Conservation (phyloP, 768 basidiomycete genomes). For the Phlebiopsis flavidoalba region DNA sequence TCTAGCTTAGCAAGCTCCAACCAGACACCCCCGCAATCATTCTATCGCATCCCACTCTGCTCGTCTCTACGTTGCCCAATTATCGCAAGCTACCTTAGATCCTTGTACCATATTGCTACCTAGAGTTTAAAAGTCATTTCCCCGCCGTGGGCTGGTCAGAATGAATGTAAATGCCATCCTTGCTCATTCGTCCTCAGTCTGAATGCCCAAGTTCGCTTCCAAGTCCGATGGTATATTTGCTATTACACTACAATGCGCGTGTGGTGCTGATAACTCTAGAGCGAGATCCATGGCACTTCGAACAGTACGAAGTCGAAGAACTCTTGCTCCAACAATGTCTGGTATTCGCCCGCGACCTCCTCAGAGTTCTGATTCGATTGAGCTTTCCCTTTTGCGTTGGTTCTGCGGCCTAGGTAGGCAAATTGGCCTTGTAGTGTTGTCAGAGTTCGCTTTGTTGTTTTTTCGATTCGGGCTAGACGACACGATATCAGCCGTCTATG, state of each 20-base stretch:
- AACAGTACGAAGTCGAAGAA: conserved; percentile 93
- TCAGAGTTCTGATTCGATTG: conserved; percentile 42
- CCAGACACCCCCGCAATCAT: conserved; percentile 7
- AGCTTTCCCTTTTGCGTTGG: conserved; percentile 32
- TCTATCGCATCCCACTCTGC: conserved; percentile 6
- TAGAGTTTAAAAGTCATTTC: conserved; percentile 10
- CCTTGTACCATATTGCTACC: conserved; percentile 12
- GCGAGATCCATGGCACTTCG: conserved; percentile 87
- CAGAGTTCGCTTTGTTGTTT: conserved; percentile 72
- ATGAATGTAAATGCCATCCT: background rate
- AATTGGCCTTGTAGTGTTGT: conserved; percentile 71
- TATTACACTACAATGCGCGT: conserved; percentile 1
- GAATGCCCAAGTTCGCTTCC: background rate
- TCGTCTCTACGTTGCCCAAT: conserved; percentile 7
- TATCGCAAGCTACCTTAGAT: conserved; percentile 9
- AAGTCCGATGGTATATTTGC: conserved; percentile 5
- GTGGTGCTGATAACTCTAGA: conserved; percentile 26
- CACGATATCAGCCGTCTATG: background rate
- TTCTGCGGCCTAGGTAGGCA: conserved; percentile 71
- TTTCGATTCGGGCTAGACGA: conserved; percentile 77
- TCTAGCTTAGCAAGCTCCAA: conserved; percentile 4
- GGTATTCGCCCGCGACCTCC: conserved; percentile 88
- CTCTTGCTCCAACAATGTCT: conserved; percentile 90
- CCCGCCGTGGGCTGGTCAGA: conserved; percentile 4
- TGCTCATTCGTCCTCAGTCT: background rate